These are phyloP conservation scores for Priceomyces medius DNA, from an alignment of 805 yeast genomes.

Conservation along the genomic window DNA sequence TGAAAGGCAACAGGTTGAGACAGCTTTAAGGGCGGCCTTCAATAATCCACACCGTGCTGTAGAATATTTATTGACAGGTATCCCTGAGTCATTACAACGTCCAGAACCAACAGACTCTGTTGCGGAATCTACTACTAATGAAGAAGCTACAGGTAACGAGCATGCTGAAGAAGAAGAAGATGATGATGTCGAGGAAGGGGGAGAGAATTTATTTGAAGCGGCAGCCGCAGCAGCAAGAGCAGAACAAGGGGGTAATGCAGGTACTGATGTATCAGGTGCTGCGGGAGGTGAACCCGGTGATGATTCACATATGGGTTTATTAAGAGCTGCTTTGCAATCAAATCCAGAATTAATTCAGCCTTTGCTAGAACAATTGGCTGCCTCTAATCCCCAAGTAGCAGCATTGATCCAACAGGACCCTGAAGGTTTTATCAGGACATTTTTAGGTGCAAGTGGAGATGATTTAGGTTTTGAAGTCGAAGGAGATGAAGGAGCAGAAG, in stretches of 20 bases:
- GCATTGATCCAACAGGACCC: conserved; percentile 79
- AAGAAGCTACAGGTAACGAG: conserved; percentile 17
- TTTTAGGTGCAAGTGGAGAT: conserved; percentile 62
- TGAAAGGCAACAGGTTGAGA: conserved; percentile 80
- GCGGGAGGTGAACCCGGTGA: conserved; percentile 43
- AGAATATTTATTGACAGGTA: conserved; percentile 86
- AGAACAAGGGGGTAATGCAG: conserved; percentile 26
- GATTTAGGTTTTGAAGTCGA: conserved; percentile 45
- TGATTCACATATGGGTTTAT: conserved; percentile 48
- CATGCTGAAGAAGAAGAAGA: conserved; percentile 27
- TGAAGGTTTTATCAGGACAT: conserved; percentile 77
- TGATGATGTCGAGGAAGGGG: conserved; percentile 27
- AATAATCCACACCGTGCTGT: conserved; percentile 98
- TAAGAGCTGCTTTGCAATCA: conserved; percentile 76
- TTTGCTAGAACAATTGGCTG: conserved; percentile 76
- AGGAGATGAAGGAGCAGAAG: conserved; percentile 39
- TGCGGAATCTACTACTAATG: conserved; percentile 21
- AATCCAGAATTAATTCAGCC: conserved; percentile 89
- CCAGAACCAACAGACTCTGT: conserved; percentile 26
- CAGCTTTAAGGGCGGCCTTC: conserved; percentile 91
- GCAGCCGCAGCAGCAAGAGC: conserved; percentile 38
- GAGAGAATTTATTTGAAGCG: conserved; percentile 55
- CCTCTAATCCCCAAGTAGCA: conserved; percentile 81
- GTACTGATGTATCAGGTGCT: conserved; percentile 27
- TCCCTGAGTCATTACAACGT: conserved; percentile 63